Base-by-base conservation (phyloP, 257 asterid species). In the Leonotis leonurus region DNA sequence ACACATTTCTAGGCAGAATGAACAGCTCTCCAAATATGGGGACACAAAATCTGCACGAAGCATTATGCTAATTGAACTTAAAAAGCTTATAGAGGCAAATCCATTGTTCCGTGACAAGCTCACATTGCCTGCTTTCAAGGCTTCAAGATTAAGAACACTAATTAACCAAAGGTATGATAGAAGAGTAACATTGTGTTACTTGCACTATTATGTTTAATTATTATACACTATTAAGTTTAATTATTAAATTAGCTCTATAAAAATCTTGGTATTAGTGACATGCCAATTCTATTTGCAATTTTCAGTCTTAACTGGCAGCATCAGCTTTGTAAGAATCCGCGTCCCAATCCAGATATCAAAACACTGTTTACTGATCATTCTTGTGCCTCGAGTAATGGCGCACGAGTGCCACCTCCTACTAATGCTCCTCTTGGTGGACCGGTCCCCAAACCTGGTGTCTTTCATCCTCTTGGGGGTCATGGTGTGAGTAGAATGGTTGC, bases 291-390 rank as follows among this genome's bases (percentile, higher is more conserved):
- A 25, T 71, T 51, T 60, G 45, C 57, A 65, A 14, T 63, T 77
- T 81, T 65, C 86, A 90, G 96, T 74, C 87, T 90, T 56, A 90
- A 90, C 75, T 90, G 98, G 96, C 98, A 90, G 76, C 98, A 90
- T 69, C 98, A 90, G 68, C 95, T 90, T 57, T 90, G 98, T 82
- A 90, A 90, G 89, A 90, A 88, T 64, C 98, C 98, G 36, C 94
- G 94, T 16, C 86, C 95, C 49, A 90, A 88, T 62, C 98, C 96
- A 51, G 98, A 90, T 75, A 90, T 90, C 68, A 88, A 90, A 79
- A 90, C 98, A 51, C 87, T 88, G 55, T 88, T 90, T 74, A 78
- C 82, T 6, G 96, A 90, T 76, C 98, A 90, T 73, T 73, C 89
- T 16, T 90, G 98, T 71, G 77, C 89, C 53, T 72, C 95, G 49